Evolutionary conservation across 1,284 basidiomycete species (phyloP).

Genomic region (Binderoboletus segoi): DNA sequence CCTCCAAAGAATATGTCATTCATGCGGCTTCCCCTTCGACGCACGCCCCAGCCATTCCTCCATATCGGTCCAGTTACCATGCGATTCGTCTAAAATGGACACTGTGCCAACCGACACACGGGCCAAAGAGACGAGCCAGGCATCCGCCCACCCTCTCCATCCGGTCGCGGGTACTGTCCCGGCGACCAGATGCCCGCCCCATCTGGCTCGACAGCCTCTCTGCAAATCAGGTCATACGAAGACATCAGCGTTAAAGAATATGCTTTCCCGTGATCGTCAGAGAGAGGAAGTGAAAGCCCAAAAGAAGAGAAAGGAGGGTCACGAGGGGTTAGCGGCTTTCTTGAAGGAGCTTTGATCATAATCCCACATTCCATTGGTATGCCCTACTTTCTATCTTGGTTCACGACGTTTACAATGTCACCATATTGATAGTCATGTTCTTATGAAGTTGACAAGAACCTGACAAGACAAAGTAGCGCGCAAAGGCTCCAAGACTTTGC

Average conservation of each 20-base stretch:
- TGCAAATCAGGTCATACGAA: slow-evolving; percentile 32
- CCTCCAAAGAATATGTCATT: slow-evolving; percentile 23
- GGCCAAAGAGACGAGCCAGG: not conserved
- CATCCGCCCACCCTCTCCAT: not conserved
- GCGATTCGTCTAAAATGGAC: not conserved
- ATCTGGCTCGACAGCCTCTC: not conserved
- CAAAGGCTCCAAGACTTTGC: too few relatives aligned
- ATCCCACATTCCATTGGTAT: not conserved
- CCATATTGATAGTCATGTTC: too few relatives aligned
- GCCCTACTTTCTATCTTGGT: not conserved
- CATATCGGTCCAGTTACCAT: not conserved
- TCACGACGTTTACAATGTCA: not conserved
- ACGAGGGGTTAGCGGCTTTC: slow-evolving; percentile 58
- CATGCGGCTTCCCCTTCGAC: slow-evolving; percentile 21
- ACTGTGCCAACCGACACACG: not conserved
- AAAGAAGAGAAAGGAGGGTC: slow-evolving; percentile 24
- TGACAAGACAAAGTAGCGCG: too few relatives aligned
- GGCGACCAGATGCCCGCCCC: not conserved
- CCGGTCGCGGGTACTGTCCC: too few relatives aligned
- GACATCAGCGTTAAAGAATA: slow-evolving; percentile 55
- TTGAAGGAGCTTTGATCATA: slow-evolving; percentile 44
- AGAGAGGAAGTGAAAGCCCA: slow-evolving; percentile 42
- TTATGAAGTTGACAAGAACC: too few relatives aligned
- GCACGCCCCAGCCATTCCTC: not conserved
- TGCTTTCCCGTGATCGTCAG: slow-evolving; percentile 62